Evolutionary conservation across 1,284 basidiomycete genomes (phyloP), one percentile per base, ranked within the genome.

Genomic region (Apiotrichum brassicae): DNA sequence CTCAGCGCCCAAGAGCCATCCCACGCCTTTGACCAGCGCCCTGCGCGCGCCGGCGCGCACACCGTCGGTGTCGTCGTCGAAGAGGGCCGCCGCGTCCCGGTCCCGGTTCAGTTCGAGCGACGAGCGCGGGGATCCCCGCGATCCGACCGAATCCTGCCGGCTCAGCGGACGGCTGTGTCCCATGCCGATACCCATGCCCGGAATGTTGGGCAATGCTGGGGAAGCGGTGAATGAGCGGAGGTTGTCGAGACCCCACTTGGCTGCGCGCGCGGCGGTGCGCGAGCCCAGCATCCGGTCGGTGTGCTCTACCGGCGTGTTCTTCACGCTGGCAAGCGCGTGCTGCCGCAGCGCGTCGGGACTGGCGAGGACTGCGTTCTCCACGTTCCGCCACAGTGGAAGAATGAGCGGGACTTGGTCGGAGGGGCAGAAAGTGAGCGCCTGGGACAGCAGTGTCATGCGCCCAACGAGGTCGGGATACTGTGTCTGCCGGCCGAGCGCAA

Each of bases 341-440:
- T 43, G 26, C 12, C 20, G 26, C 6, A 56, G 38, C 26, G 36
- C 30, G 11, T 34, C 35, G 22, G 51, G 51, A 33, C 43, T 23
- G 9, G 46, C 37, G 6, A 38, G 36, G 34, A 50, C 20, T 39
- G 40, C 28, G 19, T 63, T 63, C 48, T 77, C 75, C 14, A 74
- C 57, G 37, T 53, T 78, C 38, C 82, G 79, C 86, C 89, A 95
- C 2, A 81, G 77, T 0, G 75, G 68, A 18, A 95, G 77, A 23
- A 94, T 76, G 52, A 86, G 82, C 20, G 83, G 76, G 9, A 93
- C 77, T 56, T 81, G 79, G 43, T 88, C 87, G 0, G 85, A 66
- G 1, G 91, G 89, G 65, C 89, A 93, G n/a, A 94, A 77, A 61
- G 90, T 84, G 25, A 95, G 75, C 4, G 91, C 86, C 49, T 82